Evolutionary conservation across 441 rosid genomes (phyloP), one percentile per base, ranked within the genome.

Genomic region (Populus tomentosa): DNA sequence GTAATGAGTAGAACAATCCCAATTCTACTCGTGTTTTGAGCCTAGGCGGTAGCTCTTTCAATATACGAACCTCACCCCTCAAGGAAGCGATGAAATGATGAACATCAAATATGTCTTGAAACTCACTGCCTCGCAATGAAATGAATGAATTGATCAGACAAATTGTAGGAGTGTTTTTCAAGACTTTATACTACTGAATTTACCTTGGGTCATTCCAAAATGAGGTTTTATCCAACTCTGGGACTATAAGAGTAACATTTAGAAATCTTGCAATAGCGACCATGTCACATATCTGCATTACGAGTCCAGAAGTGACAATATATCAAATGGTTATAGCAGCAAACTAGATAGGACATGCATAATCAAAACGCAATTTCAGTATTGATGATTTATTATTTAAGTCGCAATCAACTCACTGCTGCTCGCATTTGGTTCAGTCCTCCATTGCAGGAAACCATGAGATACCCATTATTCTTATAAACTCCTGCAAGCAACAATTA

Each of bases 361-460:
- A 38, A 73, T 14, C 20, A 32, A 35, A 46, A 42, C 64, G 40
- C 30, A 7, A 36, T 4, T 67, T 68, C 46, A 59, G 38, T 18
- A 24, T 65, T 35, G 36, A 9, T 62, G 59, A 42, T 63, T 66
- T 42, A 4, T 10, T 33, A 36, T 11, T 8, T 73, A 26, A 28
- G 66, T n/a, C 59, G 18, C 23, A 33, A 18, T 72, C 40, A 68
- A 80, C 87, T 90, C 80, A 95, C 99, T 28, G 98, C 99, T 71
- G 99, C 97, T 82, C 99, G 87, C 99, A 95, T 95, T 87, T 95
- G 99, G 84, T 95, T 95, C 78, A 95, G 98, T 75, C 99, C 99
- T 78, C 99, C 99, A 85, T 95, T 95, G 87, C 98, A 95, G 35
- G 99, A 95, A 76, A 94, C 95, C 95, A 95, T 87, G 77, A 95